phyloP scores from a whole-genome alignment of 495 filamentous ascomycete species.

The Hyaloscypha bicolor region DNA sequence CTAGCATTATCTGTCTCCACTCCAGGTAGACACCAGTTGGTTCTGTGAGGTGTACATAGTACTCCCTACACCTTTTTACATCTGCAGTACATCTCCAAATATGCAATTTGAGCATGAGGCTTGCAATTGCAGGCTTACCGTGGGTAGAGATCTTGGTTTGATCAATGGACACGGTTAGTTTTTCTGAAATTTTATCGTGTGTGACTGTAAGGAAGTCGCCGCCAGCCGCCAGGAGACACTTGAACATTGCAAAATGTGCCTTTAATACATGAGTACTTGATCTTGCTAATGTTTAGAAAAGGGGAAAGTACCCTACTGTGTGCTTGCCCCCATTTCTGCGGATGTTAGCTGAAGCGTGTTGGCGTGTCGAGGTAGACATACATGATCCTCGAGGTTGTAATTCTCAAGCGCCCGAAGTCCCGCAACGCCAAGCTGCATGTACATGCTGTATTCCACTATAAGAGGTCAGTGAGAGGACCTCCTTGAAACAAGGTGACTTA shows the following conservation, averaged over 20 bases:
- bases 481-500: constrained; percentile 17
- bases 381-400: constrained; percentile 43
- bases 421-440: constrained; percentile 46
- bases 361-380: constrained; percentile 23
- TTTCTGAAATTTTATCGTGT: constrained; percentile 1
- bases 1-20: constrained; percentile 43
- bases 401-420: constrained; percentile 47
- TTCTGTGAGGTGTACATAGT: constrained; percentile 33
- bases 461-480: background rate
- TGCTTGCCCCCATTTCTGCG: constrained; percentile 48
- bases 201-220: constrained; percentile 39
- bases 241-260: constrained; percentile 21
- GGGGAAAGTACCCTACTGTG: constrained; percentile 44
- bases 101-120: constrained; percentile 46
- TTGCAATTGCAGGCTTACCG: constrained; percentile 45
- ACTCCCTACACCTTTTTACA: constrained; percentile 22
- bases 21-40: constrained; percentile 41
- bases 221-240: constrained; percentile 37
- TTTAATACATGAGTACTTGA: constrained; percentile 1
- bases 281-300: constrained; percentile 33
- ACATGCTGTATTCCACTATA: constrained; percentile 47
- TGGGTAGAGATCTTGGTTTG: constrained; percentile 39
- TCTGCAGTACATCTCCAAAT: constrained; percentile 52
- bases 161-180: constrained; percentile 41
- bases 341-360: constrained; percentile 12